Base-by-base conservation (phyloP, 345 rosid species). In the Theobroma cacao region DNA sequence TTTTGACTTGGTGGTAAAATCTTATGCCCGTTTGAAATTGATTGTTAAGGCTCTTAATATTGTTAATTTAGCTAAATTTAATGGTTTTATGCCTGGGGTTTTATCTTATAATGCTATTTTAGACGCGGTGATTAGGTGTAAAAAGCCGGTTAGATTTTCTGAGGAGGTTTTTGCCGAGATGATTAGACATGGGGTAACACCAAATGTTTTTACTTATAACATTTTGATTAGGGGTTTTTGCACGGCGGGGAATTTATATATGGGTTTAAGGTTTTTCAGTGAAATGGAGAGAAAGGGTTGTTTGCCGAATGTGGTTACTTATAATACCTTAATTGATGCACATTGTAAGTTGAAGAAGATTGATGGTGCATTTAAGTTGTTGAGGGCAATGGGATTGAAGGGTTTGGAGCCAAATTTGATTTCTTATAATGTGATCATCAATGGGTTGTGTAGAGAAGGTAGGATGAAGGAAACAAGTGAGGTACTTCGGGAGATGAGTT, bases 81-180 rank as follows among this genome's bases (percentile, higher is more conserved):
- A 88, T 80, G 98, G 97, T 52, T 91, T 91, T 34, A 91, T 94
- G 97, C 98, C 97, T 36, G 98, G 98, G n/a, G 90, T 91, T 50
- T 85, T 94, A 73, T 88, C 97, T 1, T 94, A 94, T 75, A 94
- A 94, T 81, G 92, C 98, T 11, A 82, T 94, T 12, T 75, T 94
- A 63, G 98, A 94, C 81, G 89, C 97, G 2, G 75, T 89, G 55
- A 84, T 93, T 61, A 86, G 98, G 85, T 83, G 87, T 68, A 87
- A 72, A 71, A 82, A 79, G 75, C 87, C 89, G 17, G 83, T 89
- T 74, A 80, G 75, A 18, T 86, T 84, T 48, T 93, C 88, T 41
- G 87, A 93, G 83, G 84, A 87, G 80, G 83, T 93, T 26, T 91
- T 81, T 28, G 78, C 22, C 4, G 94, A 91, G 63, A 94, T 94